Conservation (phyloP, 176 grass and related monocot species). For the Oryza longistaminata region DNA sequence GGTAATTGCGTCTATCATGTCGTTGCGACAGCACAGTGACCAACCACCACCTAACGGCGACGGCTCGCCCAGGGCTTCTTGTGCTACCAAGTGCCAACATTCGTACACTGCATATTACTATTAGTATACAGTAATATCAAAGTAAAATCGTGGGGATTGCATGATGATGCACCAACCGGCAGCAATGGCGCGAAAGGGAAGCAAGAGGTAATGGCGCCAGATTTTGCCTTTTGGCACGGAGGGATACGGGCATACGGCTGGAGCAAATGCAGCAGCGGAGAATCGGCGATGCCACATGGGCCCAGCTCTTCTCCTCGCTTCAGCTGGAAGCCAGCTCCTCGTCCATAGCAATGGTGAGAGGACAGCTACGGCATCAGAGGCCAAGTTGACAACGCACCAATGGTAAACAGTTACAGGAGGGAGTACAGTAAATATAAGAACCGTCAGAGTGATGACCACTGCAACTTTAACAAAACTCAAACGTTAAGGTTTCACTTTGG, state of each 20-base stretch:
- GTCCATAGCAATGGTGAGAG: neutral
- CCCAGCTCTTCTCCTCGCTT: conserved; percentile 21
- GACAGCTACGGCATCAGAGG: neutral
- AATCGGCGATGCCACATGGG: neutral
- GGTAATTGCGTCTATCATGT: neutral
- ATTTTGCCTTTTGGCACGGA: neutral
- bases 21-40: neutral
- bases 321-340: conserved; percentile 31
- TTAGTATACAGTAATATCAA: neutral
- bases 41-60: neutral
- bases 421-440: neutral
- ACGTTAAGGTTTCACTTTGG: neutral
- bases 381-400: neutral
- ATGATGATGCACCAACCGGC: conserved; percentile 15
- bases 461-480: neutral
- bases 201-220: neutral
- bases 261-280: neutral
- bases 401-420: neutral
- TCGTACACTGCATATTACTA: neutral
- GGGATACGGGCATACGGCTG: neutral
- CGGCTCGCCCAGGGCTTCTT: neutral
- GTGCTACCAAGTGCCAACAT: neutral
- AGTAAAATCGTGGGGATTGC: neutral
- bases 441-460: neutral
- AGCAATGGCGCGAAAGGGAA: conserved; percentile 20